Percentiles rank a stretch among this genome's conserved stretches.
Evolutionary conservation across 371 early-diverging fungal species (phyloP).

Genomic region (Syncephalastrum contaminatum): DNA sequence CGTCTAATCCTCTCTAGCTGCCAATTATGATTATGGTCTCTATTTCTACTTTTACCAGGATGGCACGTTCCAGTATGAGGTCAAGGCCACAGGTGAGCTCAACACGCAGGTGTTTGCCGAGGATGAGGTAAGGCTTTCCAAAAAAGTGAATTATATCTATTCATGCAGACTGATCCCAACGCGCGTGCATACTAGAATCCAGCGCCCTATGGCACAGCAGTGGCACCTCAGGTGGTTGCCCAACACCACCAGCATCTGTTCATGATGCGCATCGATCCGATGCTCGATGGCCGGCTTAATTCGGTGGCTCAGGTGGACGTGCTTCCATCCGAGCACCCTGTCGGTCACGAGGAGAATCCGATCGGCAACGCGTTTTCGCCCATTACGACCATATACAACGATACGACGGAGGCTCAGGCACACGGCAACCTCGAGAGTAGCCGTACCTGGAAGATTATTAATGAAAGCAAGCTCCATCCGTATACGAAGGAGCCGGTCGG

Average conservation of each 20-base stretch:
- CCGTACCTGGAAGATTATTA: constrained; percentile 40
- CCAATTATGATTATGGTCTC: constrained; percentile 50
- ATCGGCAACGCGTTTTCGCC: constrained; percentile 35
- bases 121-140: constrained; percentile 21
- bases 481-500: constrained; percentile 31
- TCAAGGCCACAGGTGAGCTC: constrained; percentile 47
- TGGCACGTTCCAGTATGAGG: constrained; percentile 47
- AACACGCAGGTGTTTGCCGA: constrained; percentile 46
- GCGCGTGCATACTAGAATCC: constrained; percentile 9
- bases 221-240: constrained; percentile 43
- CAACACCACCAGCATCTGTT: constrained; percentile 48
- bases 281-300: constrained; percentile 38
- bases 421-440: constrained; percentile 18
- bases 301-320: constrained; percentile 29
- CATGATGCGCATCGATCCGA: constrained; percentile 44
- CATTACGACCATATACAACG: constrained; percentile 21
- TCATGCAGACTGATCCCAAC: too few relatives aligned
- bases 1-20: constrained; percentile 17
- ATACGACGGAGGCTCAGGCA: constrained; percentile 27
- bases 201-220: constrained; percentile 31
- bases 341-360: constrained; percentile 32
- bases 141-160: neutral
- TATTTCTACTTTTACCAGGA: constrained; percentile 51
- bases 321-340: constrained; percentile 23
- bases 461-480: constrained; percentile 30